These are phyloP conservation scores for Gentiana straminea DNA, from an alignment of 257 asterid genomes.

Conservation along the genomic window DNA sequence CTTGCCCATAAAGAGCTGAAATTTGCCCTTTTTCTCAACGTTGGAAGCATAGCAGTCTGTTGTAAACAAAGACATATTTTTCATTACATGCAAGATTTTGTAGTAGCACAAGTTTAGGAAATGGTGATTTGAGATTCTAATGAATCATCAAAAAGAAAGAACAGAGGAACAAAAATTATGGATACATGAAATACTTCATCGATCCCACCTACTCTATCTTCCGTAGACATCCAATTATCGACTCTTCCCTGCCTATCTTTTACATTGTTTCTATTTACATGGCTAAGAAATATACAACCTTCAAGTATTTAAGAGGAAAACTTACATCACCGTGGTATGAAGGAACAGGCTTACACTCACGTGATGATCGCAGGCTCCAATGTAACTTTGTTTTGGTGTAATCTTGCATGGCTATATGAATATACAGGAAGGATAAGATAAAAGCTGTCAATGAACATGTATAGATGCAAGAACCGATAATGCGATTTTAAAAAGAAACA, in stretches of 20 bases:
- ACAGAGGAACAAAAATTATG: too few relatives aligned
- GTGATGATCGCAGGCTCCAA: slow-evolving; percentile 78
- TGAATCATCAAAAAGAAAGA: neutral
- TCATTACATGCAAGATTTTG: too few relatives aligned
- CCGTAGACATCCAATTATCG: too few relatives aligned
- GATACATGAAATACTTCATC: too few relatives aligned
- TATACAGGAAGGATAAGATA: neutral
- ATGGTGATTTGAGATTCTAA: too few relatives aligned
- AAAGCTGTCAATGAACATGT: neutral
- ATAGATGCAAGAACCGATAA: neutral
- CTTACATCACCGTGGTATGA: slow-evolving; percentile 77
- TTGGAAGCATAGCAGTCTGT: slow-evolving; percentile 44
- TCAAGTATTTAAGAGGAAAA: slow-evolving; percentile 3
- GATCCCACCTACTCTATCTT: too few relatives aligned
- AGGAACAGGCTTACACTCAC: slow-evolving; percentile 50
- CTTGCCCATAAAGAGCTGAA: slow-evolving; percentile 60
- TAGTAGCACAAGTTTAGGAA: too few relatives aligned
- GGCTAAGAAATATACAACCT: too few relatives aligned
- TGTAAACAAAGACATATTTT: slow-evolving; percentile 4
- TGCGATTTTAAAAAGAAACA: slow-evolving; percentile 6
- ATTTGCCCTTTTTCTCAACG: slow-evolving; percentile 41
- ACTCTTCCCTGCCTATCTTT: too few relatives aligned
- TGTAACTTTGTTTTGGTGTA: slow-evolving; percentile 24
- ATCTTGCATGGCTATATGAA: slow-evolving; percentile 21
- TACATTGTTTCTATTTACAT: too few relatives aligned